These are phyloP conservation scores for Camellia oleifera DNA, from an alignment of 179 eudicot species.

Conservation along the genomic window DNA sequence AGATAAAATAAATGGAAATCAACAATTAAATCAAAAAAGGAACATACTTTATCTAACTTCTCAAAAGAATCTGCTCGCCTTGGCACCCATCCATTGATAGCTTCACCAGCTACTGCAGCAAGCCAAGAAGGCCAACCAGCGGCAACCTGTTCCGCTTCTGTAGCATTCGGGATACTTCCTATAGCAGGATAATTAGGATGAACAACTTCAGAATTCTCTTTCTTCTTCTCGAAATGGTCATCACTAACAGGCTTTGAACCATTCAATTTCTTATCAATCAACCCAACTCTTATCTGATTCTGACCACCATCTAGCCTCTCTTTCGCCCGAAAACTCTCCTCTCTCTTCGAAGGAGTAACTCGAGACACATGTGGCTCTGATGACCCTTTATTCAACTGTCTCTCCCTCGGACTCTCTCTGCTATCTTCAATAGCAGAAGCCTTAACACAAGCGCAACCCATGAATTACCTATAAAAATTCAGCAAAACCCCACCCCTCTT, in stretches of 20 bases:
- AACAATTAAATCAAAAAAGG: slow-evolving; percentile 16
- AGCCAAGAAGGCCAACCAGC: slow-evolving; percentile 99
- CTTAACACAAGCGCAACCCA: slow-evolving; percentile 72
- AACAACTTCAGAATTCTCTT: slow-evolving; percentile 38
- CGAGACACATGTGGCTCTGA: slow-evolving; percentile 17
- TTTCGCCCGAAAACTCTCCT: slow-evolving; percentile 41
- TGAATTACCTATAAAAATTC: slow-evolving; percentile 20
- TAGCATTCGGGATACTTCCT: slow-evolving; percentile 41
- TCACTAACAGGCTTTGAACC: slow-evolving; percentile 46
- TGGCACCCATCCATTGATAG: slow-evolving; percentile 77
- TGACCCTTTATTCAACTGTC: slow-evolving; percentile 23
- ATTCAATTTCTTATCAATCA: slow-evolving; percentile 47
- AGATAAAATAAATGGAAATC: background rate
- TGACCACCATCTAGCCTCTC: slow-evolving; percentile 45
- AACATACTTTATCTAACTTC: slow-evolving; percentile 68
- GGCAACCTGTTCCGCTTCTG: slow-evolving; percentile 69
- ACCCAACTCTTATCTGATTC: slow-evolving; percentile 37
- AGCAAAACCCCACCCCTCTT: background rate
- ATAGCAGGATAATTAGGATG: slow-evolving; percentile 27
- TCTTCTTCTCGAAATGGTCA: slow-evolving; percentile 42
- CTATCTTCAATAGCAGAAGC: slow-evolving; percentile 39
- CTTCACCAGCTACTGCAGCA: slow-evolving; percentile 67
- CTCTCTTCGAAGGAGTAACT: slow-evolving; percentile 42
- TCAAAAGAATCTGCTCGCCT: slow-evolving; percentile 64
- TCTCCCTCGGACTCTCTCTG: slow-evolving; percentile 33